A percentile compares a stretch with the other conserved stretches of the same genome.
These are phyloP conservation scores for Handroanthus guayacan DNA, from an alignment of 257 asterid genomes.

Conservation along the genomic window DNA sequence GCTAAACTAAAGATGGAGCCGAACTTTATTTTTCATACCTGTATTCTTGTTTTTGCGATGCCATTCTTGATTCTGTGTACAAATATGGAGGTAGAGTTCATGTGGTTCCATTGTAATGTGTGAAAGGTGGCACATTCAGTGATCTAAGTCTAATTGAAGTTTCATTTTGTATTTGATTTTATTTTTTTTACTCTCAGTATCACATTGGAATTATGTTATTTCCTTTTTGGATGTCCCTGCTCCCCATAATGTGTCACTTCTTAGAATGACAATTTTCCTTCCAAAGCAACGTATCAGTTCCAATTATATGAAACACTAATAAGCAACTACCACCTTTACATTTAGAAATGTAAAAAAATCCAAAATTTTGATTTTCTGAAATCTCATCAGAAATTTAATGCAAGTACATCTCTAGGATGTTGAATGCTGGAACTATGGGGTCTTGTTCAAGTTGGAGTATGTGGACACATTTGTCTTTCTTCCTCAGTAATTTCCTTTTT, in stretches of 20 bases:
- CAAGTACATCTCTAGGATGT: background rate
- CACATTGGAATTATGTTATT: background rate
- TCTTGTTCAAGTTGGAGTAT: slow-evolving; percentile 14
- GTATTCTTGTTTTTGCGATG: background rate
- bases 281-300: background rate
- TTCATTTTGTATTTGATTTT: background rate
- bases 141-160: background rate
- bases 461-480: background rate
- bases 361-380: background rate
- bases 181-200: background rate
- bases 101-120: background rate
- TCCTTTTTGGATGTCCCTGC: background rate
- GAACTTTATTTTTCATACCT: background rate
- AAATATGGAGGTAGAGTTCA: background rate
- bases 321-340: background rate
- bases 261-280: background rate
- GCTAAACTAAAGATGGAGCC: background rate
- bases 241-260: no score
- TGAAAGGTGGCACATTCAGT: background rate
- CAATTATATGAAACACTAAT: background rate
- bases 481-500: background rate
- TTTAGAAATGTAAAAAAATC: background rate
- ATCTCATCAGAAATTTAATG: slow-evolving; percentile 1
- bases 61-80: background rate
- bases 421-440: background rate